phyloP scores from a whole-genome alignment of 345 rosid species.

The Eucalyptus victrix region DNA sequence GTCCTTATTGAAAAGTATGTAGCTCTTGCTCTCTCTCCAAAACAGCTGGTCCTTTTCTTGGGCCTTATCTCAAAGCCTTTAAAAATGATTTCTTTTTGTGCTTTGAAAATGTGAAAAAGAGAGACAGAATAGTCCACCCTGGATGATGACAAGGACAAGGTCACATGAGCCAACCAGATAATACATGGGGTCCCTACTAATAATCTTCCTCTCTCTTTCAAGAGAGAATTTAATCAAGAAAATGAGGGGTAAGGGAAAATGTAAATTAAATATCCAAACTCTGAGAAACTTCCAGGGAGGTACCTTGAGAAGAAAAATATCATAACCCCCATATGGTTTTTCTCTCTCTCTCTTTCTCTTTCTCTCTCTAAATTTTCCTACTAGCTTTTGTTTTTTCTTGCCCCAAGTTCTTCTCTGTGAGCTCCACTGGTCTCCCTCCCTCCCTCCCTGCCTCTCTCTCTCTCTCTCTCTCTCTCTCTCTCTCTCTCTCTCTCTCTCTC shows the following conservation, averaged over 20 bases:
- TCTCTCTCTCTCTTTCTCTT: not conserved
- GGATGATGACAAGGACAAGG: conserved; percentile 24
- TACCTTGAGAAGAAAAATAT: not conserved
- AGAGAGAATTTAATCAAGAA: not conserved
- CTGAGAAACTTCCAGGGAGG: conserved; percentile 22
- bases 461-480: not conserved
- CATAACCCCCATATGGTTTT: not conserved
- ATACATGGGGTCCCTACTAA: conserved; percentile 30
- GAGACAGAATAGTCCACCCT: not conserved
- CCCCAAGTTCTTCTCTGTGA: not conserved
- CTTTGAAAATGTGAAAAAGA: not conserved
- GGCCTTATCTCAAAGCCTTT: not conserved
- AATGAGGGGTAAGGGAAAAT: not conserved
- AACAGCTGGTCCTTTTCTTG: not conserved
- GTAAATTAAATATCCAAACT: not conserved
- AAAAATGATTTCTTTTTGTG: not conserved
- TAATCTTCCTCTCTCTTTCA: not conserved
- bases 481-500: not conserved
- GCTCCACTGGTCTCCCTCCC: not conserved
- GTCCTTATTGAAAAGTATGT: not conserved
- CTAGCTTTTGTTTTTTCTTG: not conserved
- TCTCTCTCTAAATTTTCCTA: not conserved
- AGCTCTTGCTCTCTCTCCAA: not conserved
- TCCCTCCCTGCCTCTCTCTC: not conserved
- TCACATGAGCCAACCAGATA: conserved; percentile 49